Evolutionary conservation across 2,329 filamentous ascomycete genomes (phyloP).

Genomic region (Talaromyces sp.): DNA sequence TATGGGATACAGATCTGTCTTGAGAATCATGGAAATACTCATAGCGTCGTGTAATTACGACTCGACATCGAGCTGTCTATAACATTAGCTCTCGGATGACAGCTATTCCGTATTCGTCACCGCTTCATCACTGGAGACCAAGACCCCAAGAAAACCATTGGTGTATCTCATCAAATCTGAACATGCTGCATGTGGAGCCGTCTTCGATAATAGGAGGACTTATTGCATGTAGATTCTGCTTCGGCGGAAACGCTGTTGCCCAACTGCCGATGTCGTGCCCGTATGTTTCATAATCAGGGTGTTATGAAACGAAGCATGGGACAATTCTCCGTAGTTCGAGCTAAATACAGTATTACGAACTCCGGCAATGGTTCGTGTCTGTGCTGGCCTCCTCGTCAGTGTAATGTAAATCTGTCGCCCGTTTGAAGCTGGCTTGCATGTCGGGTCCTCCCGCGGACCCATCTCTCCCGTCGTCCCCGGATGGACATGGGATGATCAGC

Average conservation of each 20-base stretch:
- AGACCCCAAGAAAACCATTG: background rate
- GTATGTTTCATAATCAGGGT: background rate
- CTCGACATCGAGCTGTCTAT: background rate
- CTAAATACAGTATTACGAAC: background rate
- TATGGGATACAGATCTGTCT: too few relatives aligned
- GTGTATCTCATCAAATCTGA: background rate
- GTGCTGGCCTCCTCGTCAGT: too few relatives aligned
- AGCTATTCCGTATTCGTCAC: background rate
- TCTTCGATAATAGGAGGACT: background rate
- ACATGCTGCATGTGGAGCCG: background rate
- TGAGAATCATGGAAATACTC: too few relatives aligned
- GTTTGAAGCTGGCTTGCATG: background rate
- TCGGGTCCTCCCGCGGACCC: background rate
- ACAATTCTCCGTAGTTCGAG: background rate
- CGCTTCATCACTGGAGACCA: background rate
- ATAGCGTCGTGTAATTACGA: background rate
- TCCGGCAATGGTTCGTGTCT: background rate
- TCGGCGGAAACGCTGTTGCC: background rate
- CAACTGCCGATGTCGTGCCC: background rate
- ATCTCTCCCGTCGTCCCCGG: background rate
- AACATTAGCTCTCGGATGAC: background rate
- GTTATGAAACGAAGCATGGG: background rate
- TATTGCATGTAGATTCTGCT: background rate
- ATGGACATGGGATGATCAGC: background rate
- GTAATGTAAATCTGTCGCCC: background rate